Conservation (phyloP, 2,329 filamentous ascomycete genomes). For the Chaetothyriales sp. region DNA sequence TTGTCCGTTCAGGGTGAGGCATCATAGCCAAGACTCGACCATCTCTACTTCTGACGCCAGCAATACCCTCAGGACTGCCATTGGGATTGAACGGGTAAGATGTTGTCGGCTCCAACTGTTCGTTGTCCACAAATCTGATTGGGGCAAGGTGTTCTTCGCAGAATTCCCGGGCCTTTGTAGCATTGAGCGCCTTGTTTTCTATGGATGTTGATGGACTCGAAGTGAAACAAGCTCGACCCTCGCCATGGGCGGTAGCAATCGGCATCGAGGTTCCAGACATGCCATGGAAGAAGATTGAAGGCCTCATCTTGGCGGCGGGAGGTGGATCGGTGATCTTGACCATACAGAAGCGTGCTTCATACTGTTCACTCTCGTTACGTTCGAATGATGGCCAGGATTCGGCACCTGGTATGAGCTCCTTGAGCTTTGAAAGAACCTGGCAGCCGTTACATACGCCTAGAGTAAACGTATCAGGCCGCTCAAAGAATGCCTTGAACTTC, state of each 20-base stretch:
- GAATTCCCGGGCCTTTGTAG: constrained; percentile 30
- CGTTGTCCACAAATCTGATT: constrained; percentile 76
- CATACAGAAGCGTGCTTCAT: constrained; percentile 80
- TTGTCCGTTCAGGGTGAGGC: constrained; percentile 86
- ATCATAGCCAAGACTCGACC: constrained; percentile 78
- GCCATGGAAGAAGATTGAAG: constrained; percentile 77
- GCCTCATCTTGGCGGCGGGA: constrained; percentile 26
- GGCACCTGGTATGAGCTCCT: constrained; percentile 74
- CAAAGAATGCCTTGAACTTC: constrained; percentile 77
- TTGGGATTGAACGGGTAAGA: constrained; percentile 83
- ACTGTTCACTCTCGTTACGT: constrained; percentile 72
- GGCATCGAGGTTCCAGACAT: constrained; percentile 74
- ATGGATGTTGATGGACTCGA: constrained; percentile 27
- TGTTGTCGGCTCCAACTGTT: constrained; percentile 54
- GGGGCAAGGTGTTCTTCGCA: constrained; percentile 57
- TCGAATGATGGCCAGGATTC: constrained; percentile 74
- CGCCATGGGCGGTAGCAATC: constrained; percentile 80
- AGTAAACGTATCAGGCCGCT: constrained; percentile 75
- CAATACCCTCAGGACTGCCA: constrained; percentile 67
- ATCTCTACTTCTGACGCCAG: constrained; percentile 62
- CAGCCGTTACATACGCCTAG: constrained; percentile 96
- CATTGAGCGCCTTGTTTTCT: constrained; percentile 27
- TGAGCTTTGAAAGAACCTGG: constrained; percentile 77
- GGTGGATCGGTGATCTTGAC: constrained; percentile 57
- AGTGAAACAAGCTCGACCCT: constrained; percentile 65